Evolutionary conservation across 257 asterid species (phyloP), one percentile per base, ranked within the genome.

Genomic region (Nyctanthes arbortristis): DNA sequence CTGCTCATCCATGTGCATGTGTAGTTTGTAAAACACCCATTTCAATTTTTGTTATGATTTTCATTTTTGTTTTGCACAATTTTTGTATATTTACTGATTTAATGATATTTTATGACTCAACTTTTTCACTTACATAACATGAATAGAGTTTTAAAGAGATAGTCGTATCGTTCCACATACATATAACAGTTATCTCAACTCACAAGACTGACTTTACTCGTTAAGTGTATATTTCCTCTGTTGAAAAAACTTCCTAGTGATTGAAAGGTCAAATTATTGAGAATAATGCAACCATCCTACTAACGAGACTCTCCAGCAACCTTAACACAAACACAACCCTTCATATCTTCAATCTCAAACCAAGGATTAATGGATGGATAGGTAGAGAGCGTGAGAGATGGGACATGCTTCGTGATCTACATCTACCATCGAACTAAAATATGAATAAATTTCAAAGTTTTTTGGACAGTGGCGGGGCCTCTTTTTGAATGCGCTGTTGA

Each of bases 401-500:
- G 18, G 63, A 7, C 4, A 28, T 33, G 39, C 71, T 72, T 77
- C 67, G 81, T 74, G 85, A 79, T 83, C 83, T 24, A 63, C 22
- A 18, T 45, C 56, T 49, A 47, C 4, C 14, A 10, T 2, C 67
- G 30, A 77, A 35, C 62, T 57, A 63, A 36, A 77, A 65, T 24
- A 22, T 27, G 20, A 59, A 32, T 40, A 54, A 60, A 52, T 24
- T 11, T 8, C 30, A 52, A 52, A 52, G 12, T 3, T n/a, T 22
- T 52, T 3, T 29, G 30, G 59, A 52, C 31, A 7, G 24, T 11
- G 28, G 59, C 63, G 60, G 59, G 59, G 20, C 43, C 61, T 66
- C 62, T 68, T 47, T 72, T 74, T 69, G 77, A 65, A 76, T 67
- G 27, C 66, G n/a, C 31, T 20, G 81, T 82, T 82, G 87, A 76